Evolutionary conservation across 768 basidiomycete species (phyloP), one percentile per base, ranked within the genome.

Genomic region (Phanerochaete carnosa): DNA sequence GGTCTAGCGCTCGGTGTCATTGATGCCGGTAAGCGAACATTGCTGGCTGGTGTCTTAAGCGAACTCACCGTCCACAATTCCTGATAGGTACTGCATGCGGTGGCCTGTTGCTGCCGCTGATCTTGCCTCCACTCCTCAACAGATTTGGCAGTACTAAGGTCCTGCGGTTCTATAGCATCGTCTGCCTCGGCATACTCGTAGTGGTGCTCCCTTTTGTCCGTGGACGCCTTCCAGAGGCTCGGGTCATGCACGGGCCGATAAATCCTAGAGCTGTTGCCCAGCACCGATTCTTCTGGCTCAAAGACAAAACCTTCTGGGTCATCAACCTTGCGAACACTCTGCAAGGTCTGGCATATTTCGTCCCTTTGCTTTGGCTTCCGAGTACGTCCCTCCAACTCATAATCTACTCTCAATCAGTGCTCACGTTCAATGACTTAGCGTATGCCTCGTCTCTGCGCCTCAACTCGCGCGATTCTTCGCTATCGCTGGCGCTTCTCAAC

Each of bases 1-100:
- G 73, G 71, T 8, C 54, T 74, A n/a, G 73, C 74, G 9, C 71
- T 70, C 43, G 72, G 74, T 6, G 64, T 71, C 32, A 67, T 72
- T 28, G 71, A 67, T 47, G 74, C 71, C 28, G 72, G 69, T 62
- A 55, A 49, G 45, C 16, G 2, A 47, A 1, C 19, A n/a, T n/a
- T n/a, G n/a, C n/a, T n/a, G n/a, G n/a, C n/a, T n/a, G n/a, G n/a
- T n/a, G n/a, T 3, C 46, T 13, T 3, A 47, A 32, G 28, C 3
- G 12, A 8, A 32, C 51, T 33, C 33, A 30, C 11, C 8, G 6
- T 52, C n/a, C 49, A 5, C 49, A 28, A 1, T 32, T 22, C 7
- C 16, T 2, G n/a, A 33, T 30, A 70, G 71, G 70, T 5, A 72
- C 74, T 12, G 62, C 67, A 8, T 58, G 63, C 3, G 73, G 70